Base-by-base conservation (phyloP, 2,329 filamentous ascomycete genomes). In the Aspergillus caelatus region DNA sequence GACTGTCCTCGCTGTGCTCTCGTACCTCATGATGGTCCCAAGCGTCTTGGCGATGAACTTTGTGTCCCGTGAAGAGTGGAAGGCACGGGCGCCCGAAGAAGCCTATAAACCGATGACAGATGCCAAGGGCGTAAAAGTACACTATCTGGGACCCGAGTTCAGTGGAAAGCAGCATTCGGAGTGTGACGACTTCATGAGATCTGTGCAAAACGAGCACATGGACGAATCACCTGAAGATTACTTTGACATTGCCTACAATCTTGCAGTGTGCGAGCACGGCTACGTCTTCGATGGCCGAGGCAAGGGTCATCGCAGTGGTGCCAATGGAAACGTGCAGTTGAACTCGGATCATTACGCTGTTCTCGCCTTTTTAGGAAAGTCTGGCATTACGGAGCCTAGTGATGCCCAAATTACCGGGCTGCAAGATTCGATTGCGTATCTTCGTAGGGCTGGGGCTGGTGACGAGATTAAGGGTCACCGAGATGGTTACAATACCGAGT, bases 321-420 rank as follows among this genome's bases (percentile, higher is more conserved):
- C 60, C 32, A 65, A 65, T 45, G 62, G 62, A 5, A 36, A 62
- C 19, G 32, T 28, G 4, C 34, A 28, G 12, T 30, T 65, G 21
- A 65, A 65, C 16, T 53, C 48, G n/a, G 36, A 65, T 5, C 62
- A 65, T 28, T 65, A 65, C 28, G 62, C 62, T 4, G 62, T 65
- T 10, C 21, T 65, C 5, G 60, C 60, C 12, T 65, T 65, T 23
- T 43, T 65, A 0, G 62, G 55, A 5, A 65, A 65, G 45, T 28
- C 21, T 1, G 60, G 62, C 2, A 16, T 65, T 23, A 60, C 32
- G 7, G 39, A 62, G 21, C 60, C 62, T 21, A 65, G 4, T 9
- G 12, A 28, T 11, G 52, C 1, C 5, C 60, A 65, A 28, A 46
- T 65, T 32, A 36, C n/a, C 1, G 62, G 59, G 1, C 23, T 64